Base-by-base conservation (phyloP, 2,329 filamentous ascomycete genomes). In the Aspergillus awamori region DNA sequence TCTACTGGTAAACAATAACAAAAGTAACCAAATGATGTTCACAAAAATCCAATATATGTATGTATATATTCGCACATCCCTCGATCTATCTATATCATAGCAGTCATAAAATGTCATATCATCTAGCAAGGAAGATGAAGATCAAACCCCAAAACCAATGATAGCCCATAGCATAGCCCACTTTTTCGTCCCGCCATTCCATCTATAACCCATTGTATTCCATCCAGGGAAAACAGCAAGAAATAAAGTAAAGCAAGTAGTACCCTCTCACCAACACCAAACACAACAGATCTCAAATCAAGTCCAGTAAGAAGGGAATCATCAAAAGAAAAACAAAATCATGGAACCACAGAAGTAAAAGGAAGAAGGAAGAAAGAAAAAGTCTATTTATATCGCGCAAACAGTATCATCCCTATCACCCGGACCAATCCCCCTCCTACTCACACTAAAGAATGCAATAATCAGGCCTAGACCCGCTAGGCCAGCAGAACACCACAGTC, bases 401-500 rank as follows among this genome's bases (percentile, higher is more conserved):
- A 57, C 56, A 0, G 43, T 51, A 4, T 56, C 59, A 36, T 54
- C 62, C 8, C 62, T 47, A 47, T 64, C 59, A 6, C 17, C 36
- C 5, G 62, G 62, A 2, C 57, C 59, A 13, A 64, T 64, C 0
- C 62, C 62, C 22, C 49, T 43, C 24, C 62, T 39, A 2, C 57
- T 57, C 4, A 64, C 62, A 5, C 28, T 28, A 17, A 59, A 24
- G 13, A 64, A n/a, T 3, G 52, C 62, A 30, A 64, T 59, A 8
- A 64, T 6, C 7, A 80, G 62, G 0, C 77, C 77, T 4, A 80
- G 56, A 0, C 72, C 76, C 2, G 77, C 78, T 8, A 80, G 65
- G 1, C 75, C 78, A 8, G 74, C 73, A 41, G 77, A 79, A 43
- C 77, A 80, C 77, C 77, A 79, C 8, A 79, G 64, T 0, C 78